Base-by-base conservation (phyloP, 75 land plant species). In the Picea sitchensis region DNA sequence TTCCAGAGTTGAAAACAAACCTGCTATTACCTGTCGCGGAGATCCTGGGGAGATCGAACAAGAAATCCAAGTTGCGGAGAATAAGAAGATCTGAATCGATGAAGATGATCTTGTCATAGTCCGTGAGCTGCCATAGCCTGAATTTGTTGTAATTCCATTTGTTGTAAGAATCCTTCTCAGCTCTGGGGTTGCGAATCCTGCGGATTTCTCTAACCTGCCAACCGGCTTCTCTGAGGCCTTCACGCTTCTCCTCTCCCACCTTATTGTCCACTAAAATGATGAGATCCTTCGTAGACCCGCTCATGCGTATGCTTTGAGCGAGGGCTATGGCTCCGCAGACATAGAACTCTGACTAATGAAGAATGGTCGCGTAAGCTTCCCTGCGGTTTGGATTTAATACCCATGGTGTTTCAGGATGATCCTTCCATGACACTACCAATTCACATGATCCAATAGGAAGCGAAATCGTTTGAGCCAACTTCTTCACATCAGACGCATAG, bases 61-160 rank as follows among this genome's bases (percentile, higher is more conserved):
- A 78, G 31, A 80, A 56, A 78, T 94, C 97, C 4, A 92, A 81
- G 78, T 92, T 94, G 14, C 83, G 79, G 13, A 90, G 86, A n/a
- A 94, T 86, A 15, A 91, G 72, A 11, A 88, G 63, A 74, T 91
- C 95, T 2, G 95, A 59, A 79, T 95, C 98, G 5, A 95, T 78
- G 85, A 92, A 95, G 38, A 95, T 78, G 76, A 95, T 74, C 82
- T 91, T 91, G 64, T 82, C 81, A 79, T 93, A 95, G 31, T 85
- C 80, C 2, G 85, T 82, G n/a, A 91, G 93, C 78, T 91, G 92
- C 93, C 93, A 93, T 38, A 95, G 80, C 21, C 92, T 77, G 26
- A 92, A 85, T 82, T 95, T 91, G 87, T 89, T 92, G 83, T 94
- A 94, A 82, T 94, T 94, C 93, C 92, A 94, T 73, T 89, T 91